Evolutionary conservation across 2,329 filamentous ascomycete genomes (phyloP), one percentile per base, ranked within the genome.

Genomic region (Stenocarpella maydis): DNA sequence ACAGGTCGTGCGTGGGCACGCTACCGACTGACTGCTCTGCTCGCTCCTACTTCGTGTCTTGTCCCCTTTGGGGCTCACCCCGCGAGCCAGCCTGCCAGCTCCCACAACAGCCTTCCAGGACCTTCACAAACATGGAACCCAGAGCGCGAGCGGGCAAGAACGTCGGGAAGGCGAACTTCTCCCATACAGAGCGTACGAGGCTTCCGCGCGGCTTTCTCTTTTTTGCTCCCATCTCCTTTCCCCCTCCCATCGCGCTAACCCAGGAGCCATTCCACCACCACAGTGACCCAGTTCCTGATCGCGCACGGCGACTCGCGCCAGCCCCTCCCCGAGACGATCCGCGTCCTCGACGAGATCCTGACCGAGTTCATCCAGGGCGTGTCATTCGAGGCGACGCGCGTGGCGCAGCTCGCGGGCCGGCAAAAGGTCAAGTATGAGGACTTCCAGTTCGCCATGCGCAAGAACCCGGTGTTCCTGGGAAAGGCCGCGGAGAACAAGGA

Each of bases 361-460:
- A 97, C 95, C 72, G 96, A 98, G 83, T 98, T 97, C 84, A 93
- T 98, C 78, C 94, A 97, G 78, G 94, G 96, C 79, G 91, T 96
- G 67, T 95, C 93, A 81, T 96, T 97, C 83, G 91, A 94, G 77
- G 95, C 96, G 4, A 93, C 94, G 5, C 90, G 93, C 53, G 91
- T 91, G 65, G 96, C 96, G 0, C 90, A 93, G 79, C 93, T 97
- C 80, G 90, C 92, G 2, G 92, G 94, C 0, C 92, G 96, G 2
- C 93, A 97, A 76, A 99, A 99, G 82, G 94, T 99, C 82, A 99
- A 99, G 80, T 93, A 97, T 76, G 95, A 98, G 77, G 96, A 99
- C 81, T 97, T 99, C 82, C 94, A 97, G 77, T 99, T 97, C 81
- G 94, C 94, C 47, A 88, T 98, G 74, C 89, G 96, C 39, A 89